Conservation (phyloP, 2,329 filamentous ascomycete species). For the Colletotrichum sp. region DNA sequence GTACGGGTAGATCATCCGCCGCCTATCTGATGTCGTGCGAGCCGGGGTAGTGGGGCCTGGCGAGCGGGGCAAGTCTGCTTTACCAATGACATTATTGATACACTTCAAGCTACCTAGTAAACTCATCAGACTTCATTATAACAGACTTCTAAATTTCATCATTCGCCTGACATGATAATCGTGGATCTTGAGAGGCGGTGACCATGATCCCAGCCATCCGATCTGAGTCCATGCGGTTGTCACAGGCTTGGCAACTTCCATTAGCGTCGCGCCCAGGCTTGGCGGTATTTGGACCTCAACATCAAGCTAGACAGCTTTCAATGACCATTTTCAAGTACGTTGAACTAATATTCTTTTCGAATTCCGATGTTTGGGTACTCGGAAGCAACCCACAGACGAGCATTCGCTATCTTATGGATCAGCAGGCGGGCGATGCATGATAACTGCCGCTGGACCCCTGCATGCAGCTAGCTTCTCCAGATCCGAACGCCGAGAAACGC, state of each 20-base stretch:
- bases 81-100: neutral
- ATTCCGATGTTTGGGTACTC: fast-evolving
- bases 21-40: neutral
- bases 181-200: neutral
- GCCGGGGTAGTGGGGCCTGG: neutral
- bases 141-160: neutral
- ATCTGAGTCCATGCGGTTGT: neutral
- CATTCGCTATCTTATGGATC: neutral
- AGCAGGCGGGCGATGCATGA: neutral
- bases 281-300: neutral
- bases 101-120: neutral
- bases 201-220: neutral
- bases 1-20: neutral
- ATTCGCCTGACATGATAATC: neutral
- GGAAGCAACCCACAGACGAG: neutral
- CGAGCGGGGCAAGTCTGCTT: neutral
- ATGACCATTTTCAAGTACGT: neutral
- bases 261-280: neutral
- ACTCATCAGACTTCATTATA: neutral
- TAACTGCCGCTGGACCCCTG: neutral
- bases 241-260: neutral
- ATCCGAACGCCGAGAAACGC: neutral
- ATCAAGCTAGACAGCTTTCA: neutral
- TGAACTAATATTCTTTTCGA: fast-evolving
- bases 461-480: neutral